A percentile compares a stretch with the other conserved stretches of the same genome.
Conservation (phyloP, 768 basidiomycete species). For the Russula earlei region DNA sequence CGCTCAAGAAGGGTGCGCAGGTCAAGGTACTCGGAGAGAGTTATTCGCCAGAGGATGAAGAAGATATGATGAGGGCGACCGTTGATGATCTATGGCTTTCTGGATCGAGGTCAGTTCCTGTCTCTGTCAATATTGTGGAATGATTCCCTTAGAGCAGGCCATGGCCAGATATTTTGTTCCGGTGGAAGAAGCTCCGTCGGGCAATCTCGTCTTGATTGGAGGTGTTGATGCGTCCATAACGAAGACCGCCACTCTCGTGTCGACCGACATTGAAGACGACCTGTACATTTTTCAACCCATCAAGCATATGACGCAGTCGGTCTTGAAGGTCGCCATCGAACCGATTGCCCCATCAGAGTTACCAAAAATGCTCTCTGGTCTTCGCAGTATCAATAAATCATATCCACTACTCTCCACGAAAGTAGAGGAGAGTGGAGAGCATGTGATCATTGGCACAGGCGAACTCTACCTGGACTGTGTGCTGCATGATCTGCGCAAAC, state of each 20-base stretch:
- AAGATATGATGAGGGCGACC: constrained; percentile 84
- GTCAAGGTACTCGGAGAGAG: constrained; percentile 98
- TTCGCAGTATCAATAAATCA: constrained; percentile 95
- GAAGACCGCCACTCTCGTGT: constrained; percentile 86
- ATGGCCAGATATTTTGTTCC: constrained; percentile 76
- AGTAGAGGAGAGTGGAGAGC: constrained; percentile 97
- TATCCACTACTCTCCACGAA: constrained; percentile 92
- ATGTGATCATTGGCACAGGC: constrained; percentile 93
- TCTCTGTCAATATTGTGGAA: background rate
- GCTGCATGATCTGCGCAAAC: constrained; percentile 84
- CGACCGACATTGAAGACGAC: constrained; percentile 68
- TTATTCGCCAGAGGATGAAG: constrained; percentile 97
- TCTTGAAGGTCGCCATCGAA: constrained; percentile 96
- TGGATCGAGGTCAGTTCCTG: constrained; percentile 63
- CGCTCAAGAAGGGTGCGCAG: constrained; percentile 68
- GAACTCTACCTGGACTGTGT: constrained; percentile 95
- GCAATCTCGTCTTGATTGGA: constrained; percentile 86
- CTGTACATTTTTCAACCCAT: constrained; percentile 93
- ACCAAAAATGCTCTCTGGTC: constrained; percentile 95
- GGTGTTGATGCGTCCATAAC: constrained; percentile 92
- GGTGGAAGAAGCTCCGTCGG: constrained; percentile 79
- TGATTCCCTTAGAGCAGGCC: background rate
- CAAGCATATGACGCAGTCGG: constrained; percentile 94
- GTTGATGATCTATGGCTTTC: constrained; percentile 87
- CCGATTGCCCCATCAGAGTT: constrained; percentile 96